A percentile compares a stretch with the other conserved stretches of the same genome.
phyloP scores from a whole-genome alignment of 495 filamentous ascomycete species.

The Xylaria flabelliformis region DNA sequence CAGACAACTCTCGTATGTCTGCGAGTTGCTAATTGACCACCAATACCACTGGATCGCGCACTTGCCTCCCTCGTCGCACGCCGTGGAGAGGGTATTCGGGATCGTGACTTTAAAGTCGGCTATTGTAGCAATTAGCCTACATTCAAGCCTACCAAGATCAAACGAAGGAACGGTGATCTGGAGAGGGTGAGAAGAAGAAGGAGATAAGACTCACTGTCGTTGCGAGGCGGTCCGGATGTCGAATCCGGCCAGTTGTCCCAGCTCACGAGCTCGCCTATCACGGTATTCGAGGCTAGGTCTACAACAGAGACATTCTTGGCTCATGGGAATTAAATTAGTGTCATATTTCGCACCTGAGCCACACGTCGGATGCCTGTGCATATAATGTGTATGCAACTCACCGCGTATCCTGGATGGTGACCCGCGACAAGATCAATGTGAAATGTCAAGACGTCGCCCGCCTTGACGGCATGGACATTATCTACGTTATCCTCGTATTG shows the following conservation, averaged over 20 bases:
- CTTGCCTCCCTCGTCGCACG: conserved; percentile 23
- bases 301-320: conserved; percentile 25
- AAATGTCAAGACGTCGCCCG: conserved; percentile 20
- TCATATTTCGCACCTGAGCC: background rate
- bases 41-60: conserved; percentile 29
- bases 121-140: background rate
- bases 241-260: conserved; percentile 27
- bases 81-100: conserved; percentile 15
- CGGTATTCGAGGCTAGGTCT: conserved; percentile 22
- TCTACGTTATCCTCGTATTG: conserved; percentile 27
- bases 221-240: conserved; percentile 23
- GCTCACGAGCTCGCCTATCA: conserved; percentile 21
- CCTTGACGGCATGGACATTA: conserved; percentile 20
- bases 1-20: conserved; percentile 26
- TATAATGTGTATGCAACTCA: background rate
- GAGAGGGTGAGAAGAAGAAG: background rate
- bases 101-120: conserved; percentile 25
- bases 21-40: conserved; percentile 27
- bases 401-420: conserved; percentile 24
- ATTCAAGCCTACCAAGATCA: background rate
- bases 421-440: conserved; percentile 24
- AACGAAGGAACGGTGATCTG: background rate
- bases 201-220: conserved; percentile 1
- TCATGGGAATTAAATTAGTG: background rate
- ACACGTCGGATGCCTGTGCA: too few species aligned